Evolutionary conservation across 768 basidiomycete species (phyloP).

Genomic region (Phlebiopsis flavidoalba): DNA sequence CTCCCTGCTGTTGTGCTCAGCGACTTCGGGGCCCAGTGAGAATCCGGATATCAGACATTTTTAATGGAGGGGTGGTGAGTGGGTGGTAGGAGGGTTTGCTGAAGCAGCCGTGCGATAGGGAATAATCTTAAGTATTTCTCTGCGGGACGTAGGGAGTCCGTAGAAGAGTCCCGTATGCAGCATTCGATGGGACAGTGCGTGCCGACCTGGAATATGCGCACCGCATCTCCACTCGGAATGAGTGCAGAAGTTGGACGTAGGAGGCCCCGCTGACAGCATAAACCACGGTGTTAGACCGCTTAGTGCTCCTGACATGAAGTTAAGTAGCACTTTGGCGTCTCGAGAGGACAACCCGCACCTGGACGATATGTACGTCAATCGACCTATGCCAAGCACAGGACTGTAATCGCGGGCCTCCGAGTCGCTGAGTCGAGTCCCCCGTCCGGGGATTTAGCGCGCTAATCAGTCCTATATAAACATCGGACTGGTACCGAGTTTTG

Average conservation of each 20-base stretch:
- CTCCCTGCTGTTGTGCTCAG: slow-evolving; percentile 53
- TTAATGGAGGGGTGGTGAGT: not conserved
- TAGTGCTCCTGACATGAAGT: not conserved
- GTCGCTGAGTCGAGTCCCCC: not conserved
- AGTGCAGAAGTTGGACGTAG: not conserved
- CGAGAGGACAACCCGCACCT: not conserved
- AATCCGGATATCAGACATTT: slow-evolving; percentile 3
- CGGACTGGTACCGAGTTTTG: not conserved
- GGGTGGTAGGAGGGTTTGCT: not conserved
- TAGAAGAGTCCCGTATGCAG: no score
- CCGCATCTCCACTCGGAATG: not conserved
- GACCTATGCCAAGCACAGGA: not conserved
- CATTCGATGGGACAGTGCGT: not conserved
- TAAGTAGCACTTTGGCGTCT: not conserved
- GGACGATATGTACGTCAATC: not conserved
- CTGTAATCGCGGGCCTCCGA: not conserved
- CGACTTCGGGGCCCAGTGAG: slow-evolving; percentile 37
- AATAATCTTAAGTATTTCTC: not conserved
- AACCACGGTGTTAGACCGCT: slow-evolving; percentile 2
- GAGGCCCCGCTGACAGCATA: not conserved
- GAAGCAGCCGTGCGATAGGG: not conserved
- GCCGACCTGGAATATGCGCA: not conserved
- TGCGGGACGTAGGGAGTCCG: slow-evolving; percentile 1
- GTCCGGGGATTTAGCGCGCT: not conserved
- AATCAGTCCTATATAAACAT: not conserved